These are phyloP conservation scores for Cadophora luteo-olivacea DNA, from an alignment of 2,329 filamentous ascomycete genomes.

Conservation along the genomic window DNA sequence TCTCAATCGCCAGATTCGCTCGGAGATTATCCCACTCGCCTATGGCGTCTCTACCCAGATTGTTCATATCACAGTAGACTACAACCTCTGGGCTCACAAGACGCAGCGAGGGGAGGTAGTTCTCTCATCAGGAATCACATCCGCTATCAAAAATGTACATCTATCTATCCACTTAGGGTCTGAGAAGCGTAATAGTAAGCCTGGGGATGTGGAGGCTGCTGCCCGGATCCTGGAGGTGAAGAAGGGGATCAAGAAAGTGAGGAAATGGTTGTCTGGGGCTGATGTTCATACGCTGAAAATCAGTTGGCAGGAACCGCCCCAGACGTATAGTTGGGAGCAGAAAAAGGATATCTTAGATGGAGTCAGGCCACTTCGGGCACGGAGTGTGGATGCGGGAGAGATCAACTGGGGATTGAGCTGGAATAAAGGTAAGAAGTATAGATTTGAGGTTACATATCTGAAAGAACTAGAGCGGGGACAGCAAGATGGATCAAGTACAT, in stretches of 20 bases:
- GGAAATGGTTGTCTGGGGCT: constrained; percentile 39
- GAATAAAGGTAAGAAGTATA: constrained; percentile 39
- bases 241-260: constrained; percentile 39
- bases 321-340: constrained; percentile 41
- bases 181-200: constrained; percentile 46
- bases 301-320: constrained; percentile 41
- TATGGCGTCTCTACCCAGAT: constrained; percentile 37
- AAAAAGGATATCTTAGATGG: constrained; percentile 40
- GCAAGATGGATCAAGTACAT: constrained; percentile 3
- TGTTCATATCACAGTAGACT: constrained; percentile 37
- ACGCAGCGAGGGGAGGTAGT: constrained; percentile 37
- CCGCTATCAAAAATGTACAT: constrained; percentile 38
- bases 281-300: constrained; percentile 37
- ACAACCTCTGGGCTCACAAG: constrained; percentile 41
- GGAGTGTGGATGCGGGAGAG: constrained; percentile 35
- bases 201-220: constrained; percentile 42
- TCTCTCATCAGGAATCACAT: constrained; percentile 33
- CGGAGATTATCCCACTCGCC: constrained; percentile 39
- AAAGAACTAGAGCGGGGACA: constrained; percentile 37
- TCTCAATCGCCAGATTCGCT: constrained; percentile 37
- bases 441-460: constrained; percentile 38
- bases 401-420: constrained; percentile 42
- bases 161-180: constrained; percentile 37
- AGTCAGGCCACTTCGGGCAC: constrained; percentile 33
- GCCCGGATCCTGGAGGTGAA: constrained; percentile 34